Evolutionary conservation across 768 basidiomycete species (phyloP).

Genomic region (Phaeotremella fagi): DNA sequence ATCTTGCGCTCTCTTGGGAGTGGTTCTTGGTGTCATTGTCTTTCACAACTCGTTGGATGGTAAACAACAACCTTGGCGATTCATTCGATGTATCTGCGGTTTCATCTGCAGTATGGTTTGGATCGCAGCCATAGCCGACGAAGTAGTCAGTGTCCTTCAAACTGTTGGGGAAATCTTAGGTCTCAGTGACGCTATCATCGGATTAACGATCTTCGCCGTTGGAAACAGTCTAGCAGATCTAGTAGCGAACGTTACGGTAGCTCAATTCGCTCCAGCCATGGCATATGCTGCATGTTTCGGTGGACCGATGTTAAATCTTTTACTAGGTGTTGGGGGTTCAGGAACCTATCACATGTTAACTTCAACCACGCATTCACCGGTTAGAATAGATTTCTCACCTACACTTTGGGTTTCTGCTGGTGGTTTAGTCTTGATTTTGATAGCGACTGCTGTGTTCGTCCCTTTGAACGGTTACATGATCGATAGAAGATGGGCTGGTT

Average conservation of each 20-base stretch:
- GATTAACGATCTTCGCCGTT: conserved; percentile 90
- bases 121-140: conserved; percentile 98
- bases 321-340: conserved; percentile 76
- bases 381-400: conserved; percentile 68
- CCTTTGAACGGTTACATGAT: conserved; percentile 79
- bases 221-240: conserved; percentile 95
- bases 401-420: conserved; percentile 79
- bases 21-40: conserved; percentile 57
- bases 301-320: conserved; percentile 49
- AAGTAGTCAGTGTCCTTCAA: conserved; percentile 84
- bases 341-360: conserved; percentile 64
- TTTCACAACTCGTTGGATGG: conserved; percentile 61
- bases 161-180: conserved; percentile 91
- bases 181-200: conserved; percentile 93
- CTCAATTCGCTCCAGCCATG: conserved; percentile 53
- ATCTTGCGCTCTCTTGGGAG: conserved; percentile 57
- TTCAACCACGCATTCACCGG: conserved; percentile 65
- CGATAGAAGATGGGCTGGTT: conserved; percentile 72
- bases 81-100: conserved; percentile 80
- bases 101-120: conserved; percentile 87
- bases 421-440: conserved; percentile 71
- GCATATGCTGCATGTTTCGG: conserved; percentile 47
- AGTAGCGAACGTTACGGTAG: conserved; percentile 94
- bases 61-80: conserved; percentile 56
- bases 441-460: conserved; percentile 72